Percentiles rank a stretch among this genome's conserved stretches.
Conservation (phyloP, 306 rosid genomes). For the Gillenia trifoliata region DNA sequence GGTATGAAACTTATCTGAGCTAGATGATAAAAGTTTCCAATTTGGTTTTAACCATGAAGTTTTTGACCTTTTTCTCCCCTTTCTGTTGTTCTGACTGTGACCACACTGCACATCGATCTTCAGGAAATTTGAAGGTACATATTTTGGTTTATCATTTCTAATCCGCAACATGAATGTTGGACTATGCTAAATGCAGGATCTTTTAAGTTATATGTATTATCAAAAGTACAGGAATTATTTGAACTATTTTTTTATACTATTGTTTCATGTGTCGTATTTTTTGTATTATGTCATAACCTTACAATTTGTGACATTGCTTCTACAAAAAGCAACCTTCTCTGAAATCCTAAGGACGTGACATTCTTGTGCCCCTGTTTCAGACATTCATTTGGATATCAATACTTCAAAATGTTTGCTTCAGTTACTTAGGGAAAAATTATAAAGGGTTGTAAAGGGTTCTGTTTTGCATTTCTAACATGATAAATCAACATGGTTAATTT, state of each 20-base stretch:
- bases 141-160: constrained; percentile 21
- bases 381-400: neutral
- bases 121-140: constrained; percentile 80
- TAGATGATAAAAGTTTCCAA: constrained; percentile 18
- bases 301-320: neutral
- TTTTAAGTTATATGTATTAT: constrained; percentile 14
- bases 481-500: neutral
- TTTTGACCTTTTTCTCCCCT: constrained; percentile 20
- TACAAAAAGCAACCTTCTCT: neutral
- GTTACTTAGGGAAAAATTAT: neutral
- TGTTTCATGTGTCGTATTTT: neutral
- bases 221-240: neutral
- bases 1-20: constrained; percentile 40
- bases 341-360: neutral
- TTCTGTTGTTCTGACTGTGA: constrained; percentile 29
- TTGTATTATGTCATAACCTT: neutral
- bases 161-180: constrained; percentile 2
- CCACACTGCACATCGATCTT: constrained; percentile 24
- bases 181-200: constrained; percentile 5
- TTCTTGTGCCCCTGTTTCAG: neutral
- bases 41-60: constrained; percentile 17
- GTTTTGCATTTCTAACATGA: neutral
- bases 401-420: neutral
- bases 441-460: neutral
- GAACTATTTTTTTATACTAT: neutral